Base-by-base conservation (phyloP, 805 yeast species). In the Diddensiella transvaalensis region DNA sequence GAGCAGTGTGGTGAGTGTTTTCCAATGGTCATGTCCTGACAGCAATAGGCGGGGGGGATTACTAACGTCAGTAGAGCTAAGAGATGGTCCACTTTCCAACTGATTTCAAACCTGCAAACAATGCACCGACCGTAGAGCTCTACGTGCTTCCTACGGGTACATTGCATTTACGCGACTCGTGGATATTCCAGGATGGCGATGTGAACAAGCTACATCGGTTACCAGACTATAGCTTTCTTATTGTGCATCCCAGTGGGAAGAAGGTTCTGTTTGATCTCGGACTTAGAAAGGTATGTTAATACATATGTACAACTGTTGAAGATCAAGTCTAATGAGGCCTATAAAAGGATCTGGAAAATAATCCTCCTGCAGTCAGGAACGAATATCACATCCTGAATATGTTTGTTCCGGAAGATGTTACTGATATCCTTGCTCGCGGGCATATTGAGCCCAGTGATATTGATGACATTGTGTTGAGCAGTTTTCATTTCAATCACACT, bases 181-280 rank as follows among this genome's bases (percentile, higher is more conserved):
- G 32, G 32, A 26, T 26, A 8, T 26, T 26, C 32, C 32, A 26
- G 32, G 32, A 26, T 26, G 32, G 32, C 13, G 32, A 26, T 26
- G 13, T 26, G 11, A 26, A 26, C 32, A 8, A 26, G 8, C 32
- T 26, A 8, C 32, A 26, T 26, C 32, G 32, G 13, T 26, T 26
- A 13, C 42, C 42, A n/a, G 42, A 19, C 35, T 40, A 17, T 18
- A 15, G 26, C 8, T 40, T 40, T 30, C 22, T 22, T 4, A n/a
- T 40, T 21, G 42, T 19, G 29, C 42, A 40, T 21, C 15, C 26
- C 30, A 23, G 23, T 30, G 42, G 42, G 18, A 40, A 21, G 18
- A 40, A 40, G 23, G n/a, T 40, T 8, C 26, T 40, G 26, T 40
- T 40, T 40, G 42, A 40, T 22, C 35, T 40, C 18, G 42, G 42